These are phyloP conservation scores for Botrytis pseudocinerea DNA, from an alignment of 2,329 filamentous ascomycete species.

Conservation along the genomic window DNA sequence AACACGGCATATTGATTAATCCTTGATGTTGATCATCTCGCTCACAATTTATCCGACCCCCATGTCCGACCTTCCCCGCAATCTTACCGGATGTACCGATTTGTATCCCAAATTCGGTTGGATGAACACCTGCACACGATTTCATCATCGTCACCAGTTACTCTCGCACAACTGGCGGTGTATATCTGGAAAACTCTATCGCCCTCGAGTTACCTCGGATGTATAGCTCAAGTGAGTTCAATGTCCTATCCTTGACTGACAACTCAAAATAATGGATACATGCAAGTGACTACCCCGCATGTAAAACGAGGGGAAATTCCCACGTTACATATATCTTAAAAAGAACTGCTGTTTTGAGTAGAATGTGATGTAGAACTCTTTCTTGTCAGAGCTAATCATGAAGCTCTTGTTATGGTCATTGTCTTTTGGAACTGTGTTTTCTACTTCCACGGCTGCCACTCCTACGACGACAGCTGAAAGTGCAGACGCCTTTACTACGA, in stretches of 20 bases:
- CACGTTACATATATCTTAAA: background rate
- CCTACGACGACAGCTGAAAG: constrained; percentile 23
- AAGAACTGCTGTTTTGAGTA: background rate
- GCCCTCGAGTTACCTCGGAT: background rate
- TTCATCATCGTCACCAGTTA: background rate
- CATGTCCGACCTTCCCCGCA: background rate
- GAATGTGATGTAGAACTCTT: background rate
- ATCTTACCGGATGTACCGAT: background rate
- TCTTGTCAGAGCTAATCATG: constrained; percentile 9
- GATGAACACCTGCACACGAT: constrained; percentile 8
- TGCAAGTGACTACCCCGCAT: constrained; percentile 5
- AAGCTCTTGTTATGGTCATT: constrained; percentile 15
- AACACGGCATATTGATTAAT: background rate
- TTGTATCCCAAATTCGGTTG: background rate
- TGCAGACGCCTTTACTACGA: constrained; percentile 29
- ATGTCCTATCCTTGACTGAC: background rate
- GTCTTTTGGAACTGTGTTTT: background rate
- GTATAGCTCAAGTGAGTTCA: constrained; percentile 1
- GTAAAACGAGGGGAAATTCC: background rate
- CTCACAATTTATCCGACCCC: constrained; percentile 2
- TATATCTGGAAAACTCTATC: background rate
- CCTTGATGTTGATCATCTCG: constrained; percentile 12
- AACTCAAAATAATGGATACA: constrained; percentile 1
- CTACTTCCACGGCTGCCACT: background rate
- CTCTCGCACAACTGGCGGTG: background rate